Conservation (phyloP, 75 land plant species). For the Pseudotsuga menziesii region DNA sequence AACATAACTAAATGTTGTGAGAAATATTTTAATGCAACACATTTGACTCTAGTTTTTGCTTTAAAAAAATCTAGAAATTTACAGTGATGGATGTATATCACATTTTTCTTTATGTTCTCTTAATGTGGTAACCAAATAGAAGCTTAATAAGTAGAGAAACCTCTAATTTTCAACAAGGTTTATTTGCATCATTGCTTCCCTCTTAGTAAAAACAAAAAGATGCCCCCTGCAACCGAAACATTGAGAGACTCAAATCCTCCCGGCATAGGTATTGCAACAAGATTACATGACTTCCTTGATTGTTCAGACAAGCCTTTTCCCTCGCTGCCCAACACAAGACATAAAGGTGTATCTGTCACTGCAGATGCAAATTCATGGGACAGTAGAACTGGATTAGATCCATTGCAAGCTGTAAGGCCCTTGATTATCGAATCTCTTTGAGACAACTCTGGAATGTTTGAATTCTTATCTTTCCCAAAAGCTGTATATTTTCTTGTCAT, state of each 20-base stretch:
- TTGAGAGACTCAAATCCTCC: slow-evolving; percentile 88
- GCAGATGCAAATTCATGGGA: slow-evolving; percentile 30
- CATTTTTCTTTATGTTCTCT: no score
- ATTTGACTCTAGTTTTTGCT: no score
- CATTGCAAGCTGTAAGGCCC: neutral
- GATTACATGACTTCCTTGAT: slow-evolving; percentile 41
- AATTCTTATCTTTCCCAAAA: slow-evolving; percentile 7
- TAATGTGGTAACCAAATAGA: no score
- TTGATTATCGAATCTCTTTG: neutral
- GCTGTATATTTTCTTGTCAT: slow-evolving; percentile 3
- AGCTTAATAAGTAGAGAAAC: no score
- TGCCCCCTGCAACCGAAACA: slow-evolving; percentile 97
- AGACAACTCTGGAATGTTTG: neutral
- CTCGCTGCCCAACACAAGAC: slow-evolving; percentile 89
- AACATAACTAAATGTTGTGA: no score
- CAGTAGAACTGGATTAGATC: slow-evolving; percentile 9
- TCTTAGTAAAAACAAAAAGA: slow-evolving; percentile 71
- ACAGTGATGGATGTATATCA: no score
- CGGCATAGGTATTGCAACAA: slow-evolving; percentile 88
- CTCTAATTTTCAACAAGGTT: no score
- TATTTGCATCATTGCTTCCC: neutral
- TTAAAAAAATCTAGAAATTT: no score
- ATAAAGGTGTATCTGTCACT: slow-evolving; percentile 43
- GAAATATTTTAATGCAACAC: no score
- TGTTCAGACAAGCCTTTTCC: slow-evolving; percentile 79